Base-by-base conservation (phyloP, 441 rosid genomes). In the Gossypium aridum region DNA sequence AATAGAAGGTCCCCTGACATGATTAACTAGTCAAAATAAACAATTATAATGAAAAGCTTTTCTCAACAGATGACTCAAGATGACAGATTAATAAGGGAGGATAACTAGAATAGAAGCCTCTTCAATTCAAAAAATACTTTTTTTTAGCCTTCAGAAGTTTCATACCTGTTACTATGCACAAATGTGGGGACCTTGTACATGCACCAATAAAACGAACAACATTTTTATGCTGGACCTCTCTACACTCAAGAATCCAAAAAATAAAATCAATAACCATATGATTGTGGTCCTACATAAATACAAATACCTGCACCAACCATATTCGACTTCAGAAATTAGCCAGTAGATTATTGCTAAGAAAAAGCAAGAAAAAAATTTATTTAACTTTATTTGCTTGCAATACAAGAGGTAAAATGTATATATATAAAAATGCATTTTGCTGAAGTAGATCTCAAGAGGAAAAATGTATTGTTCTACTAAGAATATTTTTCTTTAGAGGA, bases 151-250 rank as follows among this genome's bases (percentile, higher is more conserved):
- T 51, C n/a, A 28, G 62, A 65, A 49, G 69, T 75, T 72, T 39
- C 61, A 9, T 82, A 88, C 97, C 97, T 81, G 94, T 91, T 39
- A 91, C 87, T 71, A 91, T 89, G 79, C 91, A 87, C 74, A 91
- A 81, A 80, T 84, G 80, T 37, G 97, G 91, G 76, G 85, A 71
- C 73, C 81, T 80, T 7, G 92, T 85, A 72, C 91, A 86, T 14
- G 92, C 97, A 78, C 97, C 97, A 67, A 91, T 81, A 75, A 91
- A 91, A 74, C 79, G 86, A 76, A 91, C 94, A 66, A 89, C 87
- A 78, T 89, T 89, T 78, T 72, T 79, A 79, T 91, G 92, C 55
- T 82, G 84, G 64, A 89, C 93, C 76, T 86, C 86, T 83, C 97
- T 89, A 86, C 80, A 83, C 47, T 63, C 60, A 59, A 72, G 71